Conservation (phyloP, 331 rosid species). For the Quercus tomentella region DNA sequence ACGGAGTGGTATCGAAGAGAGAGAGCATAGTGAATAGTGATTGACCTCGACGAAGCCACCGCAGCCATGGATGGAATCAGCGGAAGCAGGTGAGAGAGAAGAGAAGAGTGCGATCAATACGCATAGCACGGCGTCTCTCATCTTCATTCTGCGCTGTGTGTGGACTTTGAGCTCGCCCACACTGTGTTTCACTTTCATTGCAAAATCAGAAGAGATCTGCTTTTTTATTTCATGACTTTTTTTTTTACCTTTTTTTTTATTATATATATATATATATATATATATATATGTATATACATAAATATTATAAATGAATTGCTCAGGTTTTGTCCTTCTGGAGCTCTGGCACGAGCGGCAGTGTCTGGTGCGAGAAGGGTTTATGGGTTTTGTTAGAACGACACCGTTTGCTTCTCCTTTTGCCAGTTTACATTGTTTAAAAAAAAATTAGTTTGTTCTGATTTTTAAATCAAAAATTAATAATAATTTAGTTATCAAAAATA, state of each 20-base stretch:
- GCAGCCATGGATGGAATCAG: conserved; percentile 74
- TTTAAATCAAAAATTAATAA: too few species aligned
- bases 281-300: too few species aligned
- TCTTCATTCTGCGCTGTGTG: conserved; percentile 25
- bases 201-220: conserved; percentile 29
- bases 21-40: neutral
- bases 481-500: too few species aligned
- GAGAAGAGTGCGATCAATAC: conserved; percentile 30
- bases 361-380: conserved; percentile 26
- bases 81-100: conserved; percentile 44
- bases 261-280: neutral
- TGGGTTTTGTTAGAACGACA: conserved; percentile 10
- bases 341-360: neutral
- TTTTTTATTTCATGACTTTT: conserved; percentile 19
- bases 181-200: neutral
- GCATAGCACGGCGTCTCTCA: conserved; percentile 26
- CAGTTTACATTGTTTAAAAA: too few species aligned
- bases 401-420: neutral
- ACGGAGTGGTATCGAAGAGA: neutral
- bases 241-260: neutral
- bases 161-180: conserved; percentile 9
- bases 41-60: conserved; percentile 73
- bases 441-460: too few species aligned
- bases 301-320: neutral
- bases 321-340: neutral